A percentile compares a stretch with the other conserved stretches of the same genome.
phyloP scores from a whole-genome alignment of 202 grass and related monocot species.

The Hordeum pubiflorum region DNA sequence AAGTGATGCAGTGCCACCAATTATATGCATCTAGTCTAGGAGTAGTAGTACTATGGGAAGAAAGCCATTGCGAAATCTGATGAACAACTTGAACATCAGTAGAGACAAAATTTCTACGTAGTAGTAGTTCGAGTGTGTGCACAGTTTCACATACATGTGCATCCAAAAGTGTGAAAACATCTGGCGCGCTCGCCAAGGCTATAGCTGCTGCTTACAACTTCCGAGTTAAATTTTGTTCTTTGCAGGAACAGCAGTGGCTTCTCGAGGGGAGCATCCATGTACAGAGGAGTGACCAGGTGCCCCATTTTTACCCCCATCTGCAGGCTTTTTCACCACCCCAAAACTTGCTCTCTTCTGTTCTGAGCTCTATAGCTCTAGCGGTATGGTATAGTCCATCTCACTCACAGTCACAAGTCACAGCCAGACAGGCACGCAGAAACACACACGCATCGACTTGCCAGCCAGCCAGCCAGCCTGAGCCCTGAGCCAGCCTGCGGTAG shows the following conservation, averaged over 20 bases:
- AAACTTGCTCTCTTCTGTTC: not conserved
- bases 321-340: conserved; percentile 38
- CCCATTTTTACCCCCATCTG: conserved; percentile 32
- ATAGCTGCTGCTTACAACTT: not conserved
- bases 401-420: conserved; percentile 3
- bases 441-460: conserved; percentile 15
- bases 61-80: not conserved
- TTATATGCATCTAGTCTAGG: too few relatives aligned
- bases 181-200: conserved; percentile 8
- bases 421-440: conserved; percentile 15
- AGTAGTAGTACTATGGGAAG: not conserved
- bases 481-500: too few relatives aligned
- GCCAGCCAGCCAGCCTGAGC: not conserved
- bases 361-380: conserved; percentile 1
- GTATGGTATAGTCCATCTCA: not conserved
- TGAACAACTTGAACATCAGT: not conserved
- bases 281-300: conserved; percentile 83
- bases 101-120: conserved; percentile 15
- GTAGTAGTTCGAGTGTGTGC: not conserved
- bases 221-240: conserved; percentile 20
- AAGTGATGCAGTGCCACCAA: not conserved
- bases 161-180: conserved; percentile 29
- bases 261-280: conserved; percentile 80
- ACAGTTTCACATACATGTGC: conserved; percentile 1
- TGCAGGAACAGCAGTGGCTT: conserved; percentile 85